These are phyloP conservation scores for Pichia cephalocereana DNA, from an alignment of 805 yeast genomes.

Conservation along the genomic window DNA sequence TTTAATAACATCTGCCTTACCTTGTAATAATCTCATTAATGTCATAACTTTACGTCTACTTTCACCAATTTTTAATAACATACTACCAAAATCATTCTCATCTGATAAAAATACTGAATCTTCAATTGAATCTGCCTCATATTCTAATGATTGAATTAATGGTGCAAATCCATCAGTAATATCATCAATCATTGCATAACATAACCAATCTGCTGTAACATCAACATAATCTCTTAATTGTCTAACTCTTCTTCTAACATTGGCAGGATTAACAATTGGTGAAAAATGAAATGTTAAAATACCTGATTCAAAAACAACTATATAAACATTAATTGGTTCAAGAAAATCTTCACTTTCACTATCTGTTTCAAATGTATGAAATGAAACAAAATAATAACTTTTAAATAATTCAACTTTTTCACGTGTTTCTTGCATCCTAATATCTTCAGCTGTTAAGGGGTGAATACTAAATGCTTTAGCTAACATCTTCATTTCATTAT, in stretches of 20 bases:
- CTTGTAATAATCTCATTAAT: conserved; percentile 76
- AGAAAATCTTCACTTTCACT: conserved; percentile 71
- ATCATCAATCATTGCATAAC: conserved; percentile 76
- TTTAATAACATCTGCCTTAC: conserved; percentile 92
- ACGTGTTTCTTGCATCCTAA: conserved; percentile 91
- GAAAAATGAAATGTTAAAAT: conserved; percentile 61
- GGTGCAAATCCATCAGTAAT: conserved; percentile 82
- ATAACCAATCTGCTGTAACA: conserved; percentile 74
- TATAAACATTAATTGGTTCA: conserved; percentile 71
- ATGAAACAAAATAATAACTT: conserved; percentile 88
- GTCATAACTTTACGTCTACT: conserved; percentile 90
- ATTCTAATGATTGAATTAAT: conserved; percentile 65
- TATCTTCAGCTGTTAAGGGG: conserved; percentile 97
- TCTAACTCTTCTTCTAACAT: conserved; percentile 74
- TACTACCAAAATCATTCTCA: conserved; percentile 61
- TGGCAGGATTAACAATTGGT: conserved; percentile 61
- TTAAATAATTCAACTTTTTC: conserved; percentile 93
- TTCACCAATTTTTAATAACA: conserved; percentile 80
- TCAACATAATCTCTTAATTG: conserved; percentile 70
- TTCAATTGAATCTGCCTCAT: conserved; percentile 76
- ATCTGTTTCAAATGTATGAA: conserved; percentile 92
- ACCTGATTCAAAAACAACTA: conserved; percentile 63
- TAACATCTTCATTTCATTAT: conserved; percentile 83
- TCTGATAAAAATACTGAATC: conserved; percentile 78
- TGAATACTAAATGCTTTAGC: conserved; percentile 95